Evolutionary conservation across 140 eudicot species (phyloP), one percentile per base, ranked within the genome.

Genomic region (Erigeron philadelphicus): DNA sequence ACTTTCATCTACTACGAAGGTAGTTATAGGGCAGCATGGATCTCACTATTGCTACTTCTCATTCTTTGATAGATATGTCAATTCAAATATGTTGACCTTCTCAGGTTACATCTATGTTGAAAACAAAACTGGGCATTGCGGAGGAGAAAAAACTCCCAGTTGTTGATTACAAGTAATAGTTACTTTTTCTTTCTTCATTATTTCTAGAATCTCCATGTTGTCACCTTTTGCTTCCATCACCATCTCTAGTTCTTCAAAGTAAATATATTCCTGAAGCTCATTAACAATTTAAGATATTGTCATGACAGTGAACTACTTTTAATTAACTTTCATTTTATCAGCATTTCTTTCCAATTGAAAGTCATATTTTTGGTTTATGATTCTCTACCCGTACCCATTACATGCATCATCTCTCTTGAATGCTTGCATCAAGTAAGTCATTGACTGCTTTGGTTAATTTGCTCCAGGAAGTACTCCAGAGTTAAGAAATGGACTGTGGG

Each of bases 401-500:
- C 49, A 21, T 71, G 75, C 67, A 71, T 64, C 23, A 55, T 45
- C 67, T 53, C 58, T 67, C 40, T 59, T 68, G 2, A 67, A 60
- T 68, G 64, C 58, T 61, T 42, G 42, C 65, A 47, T 59, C 64
- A 46, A 3, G 65, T 71, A 41, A 64, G 67, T 49, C 49, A 60
- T 12, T 16, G 13, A 48, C 40, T 38, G 67, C 11, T 54, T 55
- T 23, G 12, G 38, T 41, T 48, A 54, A 35, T 50, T 70, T 70
- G 21, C 9, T 68, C 61, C 90, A 92, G 98, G 88, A 86, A 85
- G 67, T 92, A 92, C 76, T 82, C 95, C 8, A 74, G 85, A 61
- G 96, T 92, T 63, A 84, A 77, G 65, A 82, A 79, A 77, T 92
- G 92, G 95, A 92, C 98, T 50, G 80, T 92, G 69, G 96, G 96